Evolutionary conservation across 2,329 filamentous ascomycete genomes (phyloP).

Genomic region (Blastomyces emzantsi): DNA sequence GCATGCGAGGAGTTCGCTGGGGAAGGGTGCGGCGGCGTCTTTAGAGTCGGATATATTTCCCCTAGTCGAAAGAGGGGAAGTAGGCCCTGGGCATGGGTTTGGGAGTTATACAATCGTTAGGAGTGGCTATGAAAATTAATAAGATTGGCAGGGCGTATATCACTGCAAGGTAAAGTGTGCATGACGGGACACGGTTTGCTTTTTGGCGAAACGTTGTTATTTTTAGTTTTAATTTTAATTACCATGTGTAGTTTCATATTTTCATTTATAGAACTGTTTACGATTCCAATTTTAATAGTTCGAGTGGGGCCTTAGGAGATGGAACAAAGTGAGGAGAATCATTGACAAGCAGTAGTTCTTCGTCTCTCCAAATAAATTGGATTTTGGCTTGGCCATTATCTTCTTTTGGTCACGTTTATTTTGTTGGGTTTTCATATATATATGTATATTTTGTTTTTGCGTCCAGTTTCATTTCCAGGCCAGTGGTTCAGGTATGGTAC

Average conservation of each 20-base stretch:
- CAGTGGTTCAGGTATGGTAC: background rate
- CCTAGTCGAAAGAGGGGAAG: background rate
- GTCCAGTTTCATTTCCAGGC: background rate
- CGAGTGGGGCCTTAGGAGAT: background rate
- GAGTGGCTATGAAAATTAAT: background rate
- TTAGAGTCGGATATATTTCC: constrained; percentile 1
- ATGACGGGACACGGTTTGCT: background rate
- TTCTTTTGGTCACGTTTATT: background rate
- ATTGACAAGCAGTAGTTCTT: background rate
- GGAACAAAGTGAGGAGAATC: background rate
- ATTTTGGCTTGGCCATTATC: background rate
- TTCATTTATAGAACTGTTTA: too few species aligned
- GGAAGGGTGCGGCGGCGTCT: background rate
- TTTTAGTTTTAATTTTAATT: background rate
- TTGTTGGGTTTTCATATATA: background rate
- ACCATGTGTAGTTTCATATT: too few species aligned
- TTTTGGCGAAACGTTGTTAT: background rate
- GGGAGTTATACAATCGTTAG: constrained; percentile 18
- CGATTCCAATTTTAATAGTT: too few species aligned
- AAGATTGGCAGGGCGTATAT: too few species aligned
- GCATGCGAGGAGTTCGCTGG: background rate
- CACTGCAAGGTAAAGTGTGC: background rate
- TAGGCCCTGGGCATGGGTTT: background rate
- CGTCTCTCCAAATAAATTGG: background rate
- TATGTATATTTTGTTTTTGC: too few species aligned